Conservation (phyloP, 2,329 filamentous ascomycete species). For the Fusarium torulosum region DNA sequence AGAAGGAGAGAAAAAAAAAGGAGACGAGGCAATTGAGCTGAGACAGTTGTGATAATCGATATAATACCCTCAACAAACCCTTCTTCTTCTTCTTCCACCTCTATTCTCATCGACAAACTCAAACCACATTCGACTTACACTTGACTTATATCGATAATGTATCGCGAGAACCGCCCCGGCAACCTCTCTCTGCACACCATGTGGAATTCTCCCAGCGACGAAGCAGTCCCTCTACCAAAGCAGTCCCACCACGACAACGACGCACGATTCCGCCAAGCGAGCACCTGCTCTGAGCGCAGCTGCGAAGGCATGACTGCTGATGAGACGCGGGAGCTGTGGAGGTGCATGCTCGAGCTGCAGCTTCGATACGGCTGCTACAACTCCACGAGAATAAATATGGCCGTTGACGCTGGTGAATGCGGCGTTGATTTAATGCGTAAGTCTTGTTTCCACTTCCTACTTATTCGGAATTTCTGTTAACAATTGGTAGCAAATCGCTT, state of each 20-base stretch:
- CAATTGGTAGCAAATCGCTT: conserved; percentile 53
- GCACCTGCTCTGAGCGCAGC: conserved; percentile 50
- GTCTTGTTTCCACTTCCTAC: conserved; percentile 35
- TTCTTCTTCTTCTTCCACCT: background rate
- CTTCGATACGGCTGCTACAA: conserved; percentile 62
- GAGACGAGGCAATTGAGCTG: background rate
- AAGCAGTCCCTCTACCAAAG: conserved; percentile 25
- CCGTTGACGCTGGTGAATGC: conserved; percentile 57
- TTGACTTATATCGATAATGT: conserved; percentile 32
- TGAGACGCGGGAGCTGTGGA: conserved; percentile 60
- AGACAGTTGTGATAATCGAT: conserved; percentile 12
- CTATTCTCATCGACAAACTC: background rate
- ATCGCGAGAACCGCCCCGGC: conserved; percentile 41
- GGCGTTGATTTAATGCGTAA: conserved; percentile 60
- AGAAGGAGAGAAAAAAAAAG: conserved; percentile 1
- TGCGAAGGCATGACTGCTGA: conserved; percentile 53
- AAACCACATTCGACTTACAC: background rate
- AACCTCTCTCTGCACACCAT: conserved; percentile 40
- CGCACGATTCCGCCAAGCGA: conserved; percentile 43
- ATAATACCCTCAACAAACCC: conserved; percentile 21
- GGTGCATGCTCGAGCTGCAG: conserved; percentile 63
- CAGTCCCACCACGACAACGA: conserved; percentile 24
- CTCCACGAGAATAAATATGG: conserved; percentile 62
- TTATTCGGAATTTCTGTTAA: background rate
- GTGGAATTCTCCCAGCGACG: conserved; percentile 39